Base-by-base conservation (phyloP, 352 stramenopile genomes). In the Pythium chondricola region DNA sequence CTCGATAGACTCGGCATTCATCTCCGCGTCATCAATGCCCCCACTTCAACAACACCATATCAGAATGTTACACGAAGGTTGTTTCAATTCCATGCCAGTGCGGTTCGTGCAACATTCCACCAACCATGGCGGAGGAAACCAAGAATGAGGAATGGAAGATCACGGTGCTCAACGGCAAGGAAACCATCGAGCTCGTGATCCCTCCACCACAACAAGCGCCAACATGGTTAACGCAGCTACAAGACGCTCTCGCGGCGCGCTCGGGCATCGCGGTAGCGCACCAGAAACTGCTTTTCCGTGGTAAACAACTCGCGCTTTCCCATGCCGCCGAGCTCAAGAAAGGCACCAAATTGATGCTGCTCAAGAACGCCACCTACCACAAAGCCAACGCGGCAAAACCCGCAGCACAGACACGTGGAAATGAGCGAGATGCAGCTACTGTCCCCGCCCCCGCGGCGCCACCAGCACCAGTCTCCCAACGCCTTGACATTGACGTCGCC, bases 271-370 rank as follows among this genome's bases (percentile, higher is more conserved):
- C 53, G 3, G 32, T 57, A 0, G 56, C 65, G 35, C 67, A 77
- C 39, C 75, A 88, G 56, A 75, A 75, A 20, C 65, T 88, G 13
- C 39, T 88, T 21, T 65, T 71, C 17, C 69, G 63, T 25, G 75
- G 75, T n/a, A 65, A 67, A 35, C 30, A 61, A 27, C 45, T 65
- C 32, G 43, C 36, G 7, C 8, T 1, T 3, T 27, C 44, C 3
- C 40, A 45, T 16, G 47, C 10, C 4, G 14, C 25, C 0, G 59
- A 74, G 39, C 55, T 87, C 17, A 52, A 27, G 2, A 26, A 53
- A 4, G 54, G 52, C 26, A 54, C 40, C 33, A 60, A 66, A 38
- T 40, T 65, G 44, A 65, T 65, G 57, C 42, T 65, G 29, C 52
- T 65, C 41, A 56, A 54, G 42, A 65, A 53, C 41, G 46, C 46